Percentiles rank a stretch among this genome's conserved stretches.
These are phyloP conservation scores for Pleodorina starrii DNA, from an alignment of 139 green algal genomes.

Conservation along the genomic window DNA sequence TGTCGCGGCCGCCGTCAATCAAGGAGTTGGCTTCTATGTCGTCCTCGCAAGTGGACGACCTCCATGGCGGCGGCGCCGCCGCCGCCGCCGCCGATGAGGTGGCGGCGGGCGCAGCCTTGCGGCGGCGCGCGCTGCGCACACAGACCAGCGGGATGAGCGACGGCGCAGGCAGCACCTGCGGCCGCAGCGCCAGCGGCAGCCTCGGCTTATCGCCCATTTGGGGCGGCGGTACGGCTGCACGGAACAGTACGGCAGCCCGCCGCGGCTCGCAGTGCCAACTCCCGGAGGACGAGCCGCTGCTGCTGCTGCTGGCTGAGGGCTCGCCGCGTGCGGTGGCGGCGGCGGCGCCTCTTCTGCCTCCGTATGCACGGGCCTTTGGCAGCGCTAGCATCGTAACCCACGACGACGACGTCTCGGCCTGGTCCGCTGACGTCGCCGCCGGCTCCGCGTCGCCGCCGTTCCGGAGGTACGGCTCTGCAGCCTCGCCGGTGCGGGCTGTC, in stretches of 20 bases:
- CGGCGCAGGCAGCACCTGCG: too few species aligned
- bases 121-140: background rate
- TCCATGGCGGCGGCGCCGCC: background rate
- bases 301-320: background rate
- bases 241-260: background rate
- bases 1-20: background rate
- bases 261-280: background rate
- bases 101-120: background rate
- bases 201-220: too few species aligned
- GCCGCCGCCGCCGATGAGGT: background rate
- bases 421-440: background rate
- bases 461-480: too few species aligned
- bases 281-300: background rate
- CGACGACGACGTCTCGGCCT: background rate
- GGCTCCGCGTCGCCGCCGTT: background rate
- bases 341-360: background rate
- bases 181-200: background rate
- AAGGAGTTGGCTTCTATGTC: background rate
- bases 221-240: too few species aligned
- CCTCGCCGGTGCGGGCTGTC: too few species aligned
- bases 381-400: background rate
- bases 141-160: background rate
- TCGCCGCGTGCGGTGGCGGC: background rate
- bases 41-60: background rate
- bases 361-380: background rate